phyloP scores from a whole-genome alignment of 2,329 filamentous ascomycete genomes.

The Claviceps maximensis region DNA sequence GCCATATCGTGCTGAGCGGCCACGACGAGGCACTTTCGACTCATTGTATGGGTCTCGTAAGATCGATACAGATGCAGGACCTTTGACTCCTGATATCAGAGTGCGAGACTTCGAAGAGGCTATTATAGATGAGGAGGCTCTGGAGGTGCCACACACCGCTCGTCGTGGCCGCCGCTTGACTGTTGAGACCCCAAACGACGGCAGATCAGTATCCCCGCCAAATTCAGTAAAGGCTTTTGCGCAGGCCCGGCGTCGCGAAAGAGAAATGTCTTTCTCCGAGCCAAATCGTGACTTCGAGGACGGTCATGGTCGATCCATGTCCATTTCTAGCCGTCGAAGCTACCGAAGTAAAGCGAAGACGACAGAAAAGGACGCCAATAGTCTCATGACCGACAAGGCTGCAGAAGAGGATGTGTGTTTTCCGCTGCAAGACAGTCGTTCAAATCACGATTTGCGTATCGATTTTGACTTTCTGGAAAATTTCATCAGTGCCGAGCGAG shows the following conservation, averaged over 20 bases:
- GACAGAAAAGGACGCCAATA: constrained; percentile 48
- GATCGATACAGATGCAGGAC: constrained; percentile 23
- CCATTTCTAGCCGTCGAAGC: constrained; percentile 52
- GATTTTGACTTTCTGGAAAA: constrained; percentile 92
- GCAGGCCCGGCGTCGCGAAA: constrained; percentile 72
- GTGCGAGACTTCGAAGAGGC: constrained; percentile 81
- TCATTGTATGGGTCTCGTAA: constrained; percentile 48
- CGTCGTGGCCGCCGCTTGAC: constrained; percentile 40
- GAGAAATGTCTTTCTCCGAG: constrained; percentile 49
- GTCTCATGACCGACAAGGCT: constrained; percentile 51
- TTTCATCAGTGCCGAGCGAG: constrained; percentile 57
- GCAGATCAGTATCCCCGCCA: constrained; percentile 69
- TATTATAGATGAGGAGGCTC: constrained; percentile 60
- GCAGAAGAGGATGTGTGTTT: constrained; percentile 86
- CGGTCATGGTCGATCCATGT: constrained; percentile 56
- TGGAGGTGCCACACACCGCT: constrained; percentile 29
- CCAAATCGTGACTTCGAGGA: constrained; percentile 26
- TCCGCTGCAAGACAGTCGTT: constrained; percentile 53
- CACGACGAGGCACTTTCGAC: constrained; percentile 61
- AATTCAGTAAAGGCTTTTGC: constrained; percentile 98
- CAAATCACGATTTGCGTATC: constrained; percentile 64
- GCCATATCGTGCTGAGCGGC: constrained; percentile 44
- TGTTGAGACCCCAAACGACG: constrained; percentile 41
- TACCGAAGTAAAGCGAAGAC: constrained; percentile 44
- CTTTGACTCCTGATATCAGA: constrained; percentile 23